phyloP scores from a whole-genome alignment of 352 stramenopile genomes.

The Pythium oligandrum region DNA sequence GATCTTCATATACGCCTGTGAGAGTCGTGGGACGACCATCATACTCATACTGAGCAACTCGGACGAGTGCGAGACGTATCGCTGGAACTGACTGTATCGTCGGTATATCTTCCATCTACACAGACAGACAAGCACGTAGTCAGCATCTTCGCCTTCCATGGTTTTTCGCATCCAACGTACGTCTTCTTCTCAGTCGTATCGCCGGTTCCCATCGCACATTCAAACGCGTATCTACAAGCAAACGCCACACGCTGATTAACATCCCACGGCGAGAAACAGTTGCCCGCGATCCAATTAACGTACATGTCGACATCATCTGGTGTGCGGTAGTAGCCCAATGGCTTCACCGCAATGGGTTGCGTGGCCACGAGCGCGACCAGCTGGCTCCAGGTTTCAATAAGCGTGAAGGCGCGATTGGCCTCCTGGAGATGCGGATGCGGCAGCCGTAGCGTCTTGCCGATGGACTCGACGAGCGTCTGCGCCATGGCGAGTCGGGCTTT shows the following conservation, averaged over 20 bases:
- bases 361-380: constrained; percentile 46
- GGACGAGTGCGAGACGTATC: constrained; percentile 58
- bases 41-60: constrained; percentile 45
- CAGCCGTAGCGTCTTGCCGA: constrained; percentile 51
- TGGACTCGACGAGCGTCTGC: constrained; percentile 35
- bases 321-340: constrained; percentile 76
- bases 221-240: constrained; percentile 65
- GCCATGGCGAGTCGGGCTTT: constrained; percentile 19
- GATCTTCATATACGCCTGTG: constrained; percentile 76
- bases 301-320: constrained; percentile 80
- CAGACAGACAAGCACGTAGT: not conserved
- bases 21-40: constrained; percentile 57
- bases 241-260: too few species aligned
- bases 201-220: constrained; percentile 40
- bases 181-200: constrained; percentile 30
- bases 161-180: constrained; percentile 15
- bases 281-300: constrained; percentile 15
- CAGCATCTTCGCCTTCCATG: not conserved
- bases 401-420: constrained; percentile 50
- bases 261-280: constrained; percentile 1
- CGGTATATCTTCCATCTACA: constrained; percentile 75
- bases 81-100: constrained; percentile 81
- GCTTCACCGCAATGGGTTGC: constrained; percentile 43
- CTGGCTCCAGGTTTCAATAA: constrained; percentile 59
- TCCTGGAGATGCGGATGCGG: constrained; percentile 61